Evolutionary conservation across 2,329 filamentous ascomycete genomes (phyloP).

Genomic region (Colletotrichum sansevieriae): DNA sequence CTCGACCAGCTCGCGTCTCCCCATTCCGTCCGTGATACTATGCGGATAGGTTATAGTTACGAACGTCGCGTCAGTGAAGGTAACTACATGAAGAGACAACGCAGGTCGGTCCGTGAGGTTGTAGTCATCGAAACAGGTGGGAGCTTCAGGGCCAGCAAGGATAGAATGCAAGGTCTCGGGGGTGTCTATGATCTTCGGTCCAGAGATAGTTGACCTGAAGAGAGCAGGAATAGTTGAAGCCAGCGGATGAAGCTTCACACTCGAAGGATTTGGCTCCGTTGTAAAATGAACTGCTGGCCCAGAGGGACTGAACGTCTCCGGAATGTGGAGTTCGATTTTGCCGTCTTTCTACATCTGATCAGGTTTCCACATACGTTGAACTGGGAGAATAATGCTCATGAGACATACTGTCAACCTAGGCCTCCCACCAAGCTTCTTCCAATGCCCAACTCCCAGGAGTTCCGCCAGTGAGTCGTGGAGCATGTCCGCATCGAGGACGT

Average conservation of each 20-base stretch:
- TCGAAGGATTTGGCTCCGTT: slow-evolving; percentile 20
- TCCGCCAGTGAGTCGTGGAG: slow-evolving; percentile 52
- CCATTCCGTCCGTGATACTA: slow-evolving; percentile 50
- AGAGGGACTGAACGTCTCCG: slow-evolving; percentile 21
- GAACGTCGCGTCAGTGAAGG: slow-evolving; percentile 64
- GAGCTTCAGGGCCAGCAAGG: slow-evolving; percentile 38
- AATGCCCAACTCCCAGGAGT: slow-evolving; percentile 57
- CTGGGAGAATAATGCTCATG: background rate
- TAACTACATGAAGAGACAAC: slow-evolving; percentile 61
- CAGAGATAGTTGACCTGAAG: background rate
- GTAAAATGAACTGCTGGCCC: slow-evolving; percentile 36
- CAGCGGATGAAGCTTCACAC: slow-evolving; percentile 18
- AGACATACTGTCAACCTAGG: slow-evolving; percentile 52
- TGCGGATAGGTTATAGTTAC: slow-evolving; percentile 62
- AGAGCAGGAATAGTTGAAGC: slow-evolving; percentile 26
- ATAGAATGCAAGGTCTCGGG: slow-evolving; percentile 36
- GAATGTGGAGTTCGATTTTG: slow-evolving; percentile 32
- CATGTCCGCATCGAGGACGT: slow-evolving; percentile 58
- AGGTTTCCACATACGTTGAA: background rate
- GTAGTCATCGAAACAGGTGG: slow-evolving; percentile 53
- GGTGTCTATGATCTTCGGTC: slow-evolving; percentile 23
- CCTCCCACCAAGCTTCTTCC: slow-evolving; percentile 61
- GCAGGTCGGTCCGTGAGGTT: slow-evolving; percentile 58
- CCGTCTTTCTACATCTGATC: slow-evolving; percentile 15
- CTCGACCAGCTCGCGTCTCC: slow-evolving; percentile 41